These are phyloP conservation scores for Cerioporus squamosus DNA, from an alignment of 1,284 basidiomycete genomes.

Conservation along the genomic window DNA sequence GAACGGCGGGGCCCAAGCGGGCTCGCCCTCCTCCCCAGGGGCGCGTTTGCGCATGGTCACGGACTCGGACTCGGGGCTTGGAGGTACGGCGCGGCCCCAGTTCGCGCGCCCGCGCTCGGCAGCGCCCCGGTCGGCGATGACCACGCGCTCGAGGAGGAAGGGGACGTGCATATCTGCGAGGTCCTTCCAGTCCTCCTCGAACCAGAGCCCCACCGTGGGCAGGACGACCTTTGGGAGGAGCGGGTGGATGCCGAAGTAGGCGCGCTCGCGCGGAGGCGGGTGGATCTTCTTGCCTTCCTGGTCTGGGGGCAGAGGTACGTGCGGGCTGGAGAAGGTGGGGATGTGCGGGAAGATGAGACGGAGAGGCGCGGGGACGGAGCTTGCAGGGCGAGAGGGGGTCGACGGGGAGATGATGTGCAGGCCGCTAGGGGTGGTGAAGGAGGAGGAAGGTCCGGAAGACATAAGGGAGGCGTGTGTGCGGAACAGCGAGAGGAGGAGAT, in stretches of 20 bases:
- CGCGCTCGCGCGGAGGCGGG: constrained; percentile 31
- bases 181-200: constrained; percentile 78
- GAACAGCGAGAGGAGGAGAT: constrained; percentile 81
- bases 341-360: constrained; percentile 77
- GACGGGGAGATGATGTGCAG: constrained; percentile 48
- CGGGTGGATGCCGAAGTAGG: constrained; percentile 55
- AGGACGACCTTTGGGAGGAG: constrained; percentile 71
- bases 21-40: constrained; percentile 24
- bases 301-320: constrained; percentile 26
- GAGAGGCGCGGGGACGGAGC: constrained; percentile 64
- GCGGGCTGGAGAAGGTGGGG: constrained; percentile 55
- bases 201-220: constrained; percentile 71
- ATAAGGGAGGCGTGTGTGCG: constrained; percentile 72
- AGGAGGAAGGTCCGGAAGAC: constrained; percentile 38
- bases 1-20: constrained; percentile 63
- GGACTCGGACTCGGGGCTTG: constrained; percentile 2
- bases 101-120: constrained; percentile 51
- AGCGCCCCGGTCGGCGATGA: constrained; percentile 77
- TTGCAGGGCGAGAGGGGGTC: constrained; percentile 29
- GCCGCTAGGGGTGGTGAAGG: constrained; percentile 27
- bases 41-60: constrained; percentile 29
- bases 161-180: constrained; percentile 69
- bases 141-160: constrained; percentile 74
- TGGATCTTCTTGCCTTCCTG: constrained; percentile 30
- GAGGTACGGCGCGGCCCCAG: constrained; percentile 29